Conservation (phyloP, 176 grass and related monocot genomes). For the Phyllostachys edulis region DNA sequence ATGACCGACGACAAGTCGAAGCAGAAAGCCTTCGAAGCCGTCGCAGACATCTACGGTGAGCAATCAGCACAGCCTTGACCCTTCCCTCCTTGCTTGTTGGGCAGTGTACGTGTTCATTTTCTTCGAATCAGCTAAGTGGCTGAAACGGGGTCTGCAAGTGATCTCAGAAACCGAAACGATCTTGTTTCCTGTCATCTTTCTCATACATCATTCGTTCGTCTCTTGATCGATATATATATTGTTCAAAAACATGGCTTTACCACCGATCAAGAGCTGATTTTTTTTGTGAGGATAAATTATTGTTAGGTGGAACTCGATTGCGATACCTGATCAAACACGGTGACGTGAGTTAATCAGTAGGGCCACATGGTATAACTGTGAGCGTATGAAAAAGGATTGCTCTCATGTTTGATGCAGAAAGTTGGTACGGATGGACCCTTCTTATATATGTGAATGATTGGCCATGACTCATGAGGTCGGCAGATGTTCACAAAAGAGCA, state of each 20-base stretch:
- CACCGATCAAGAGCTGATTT: background rate
- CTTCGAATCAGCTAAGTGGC: background rate
- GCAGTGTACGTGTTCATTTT: background rate
- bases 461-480: background rate
- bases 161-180: background rate
- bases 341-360: background rate
- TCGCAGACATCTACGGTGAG: constrained; percentile 81
- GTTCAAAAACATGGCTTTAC: background rate
- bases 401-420: constrained; percentile 7
- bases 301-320: background rate
- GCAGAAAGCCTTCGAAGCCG: constrained; percentile 83
- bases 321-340: constrained; percentile 3
- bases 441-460: background rate
- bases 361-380: background rate
- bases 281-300: background rate
- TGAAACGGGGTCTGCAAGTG: background rate
- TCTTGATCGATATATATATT: background rate
- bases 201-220: background rate
- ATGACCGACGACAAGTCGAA: constrained; percentile 83
- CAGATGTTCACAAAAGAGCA: background rate
- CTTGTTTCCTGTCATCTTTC: background rate
- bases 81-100: background rate
- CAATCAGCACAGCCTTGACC: background rate
- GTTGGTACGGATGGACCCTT: background rate
- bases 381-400: background rate